phyloP scores from a whole-genome alignment of 192 early-diverging fungal species.

The Backusella australiensis region DNA sequence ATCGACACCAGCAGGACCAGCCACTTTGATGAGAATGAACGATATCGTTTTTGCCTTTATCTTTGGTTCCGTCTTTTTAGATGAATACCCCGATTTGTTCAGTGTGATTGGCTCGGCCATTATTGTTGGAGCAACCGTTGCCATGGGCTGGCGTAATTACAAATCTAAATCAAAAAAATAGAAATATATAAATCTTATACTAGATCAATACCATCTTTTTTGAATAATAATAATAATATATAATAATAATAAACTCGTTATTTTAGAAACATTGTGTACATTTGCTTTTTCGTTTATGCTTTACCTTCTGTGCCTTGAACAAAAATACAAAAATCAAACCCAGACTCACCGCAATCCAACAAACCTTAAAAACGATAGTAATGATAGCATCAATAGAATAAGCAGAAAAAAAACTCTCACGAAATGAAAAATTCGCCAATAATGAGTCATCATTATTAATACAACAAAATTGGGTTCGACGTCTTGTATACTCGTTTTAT shows the following conservation, averaged over 20 bases:
- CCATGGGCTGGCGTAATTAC: constrained; percentile 57
- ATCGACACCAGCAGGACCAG: constrained; percentile 66
- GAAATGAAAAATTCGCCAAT: background rate
- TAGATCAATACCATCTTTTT: background rate
- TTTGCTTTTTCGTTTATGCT: background rate
- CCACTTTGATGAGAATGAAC: constrained; percentile 72
- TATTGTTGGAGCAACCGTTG: constrained; percentile 60
- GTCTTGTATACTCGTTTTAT: no score
- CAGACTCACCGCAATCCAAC: no score
- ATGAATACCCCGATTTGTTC: constrained; percentile 57
- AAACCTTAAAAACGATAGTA: no score
- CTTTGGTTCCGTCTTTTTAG: constrained; percentile 67
- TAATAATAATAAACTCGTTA: background rate
- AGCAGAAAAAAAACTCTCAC: background rate
- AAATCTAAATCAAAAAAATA: background rate
- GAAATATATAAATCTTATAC: background rate
- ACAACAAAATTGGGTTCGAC: no score
- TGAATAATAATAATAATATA: background rate
- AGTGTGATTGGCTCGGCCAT: constrained; percentile 56
- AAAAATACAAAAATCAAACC: no score
- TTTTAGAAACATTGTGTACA: background rate
- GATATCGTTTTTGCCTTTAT: constrained; percentile 81
- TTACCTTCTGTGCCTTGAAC: no score
- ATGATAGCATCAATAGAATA: no score
- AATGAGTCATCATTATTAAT: background rate